Conservation (phyloP, 2,329 filamentous ascomycete genomes). For the Sphaerulina musiva region DNA sequence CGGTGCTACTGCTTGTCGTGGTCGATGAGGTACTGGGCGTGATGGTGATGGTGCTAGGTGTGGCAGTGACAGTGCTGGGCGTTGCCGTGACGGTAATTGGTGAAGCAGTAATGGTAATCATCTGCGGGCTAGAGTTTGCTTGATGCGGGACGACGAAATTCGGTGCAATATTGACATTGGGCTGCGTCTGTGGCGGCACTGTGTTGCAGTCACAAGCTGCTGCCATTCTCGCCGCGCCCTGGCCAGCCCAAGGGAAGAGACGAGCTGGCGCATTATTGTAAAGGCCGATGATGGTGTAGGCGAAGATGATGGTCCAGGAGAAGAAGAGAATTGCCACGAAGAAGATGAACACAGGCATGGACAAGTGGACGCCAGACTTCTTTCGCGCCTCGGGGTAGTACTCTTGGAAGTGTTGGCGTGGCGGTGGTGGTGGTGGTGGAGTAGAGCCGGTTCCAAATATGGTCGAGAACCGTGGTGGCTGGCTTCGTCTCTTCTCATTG, state of each 20-base stretch:
- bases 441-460: constrained; percentile 23
- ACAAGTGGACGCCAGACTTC: constrained; percentile 30
- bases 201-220: constrained; percentile 13
- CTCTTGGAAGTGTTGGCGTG: constrained; percentile 20
- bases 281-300: constrained; percentile 35
- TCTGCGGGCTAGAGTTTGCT: constrained; percentile 2
- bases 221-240: constrained; percentile 8
- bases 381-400: constrained; percentile 25
- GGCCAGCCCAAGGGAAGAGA: constrained; percentile 24
- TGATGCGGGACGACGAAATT: constrained; percentile 29
- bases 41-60: not conserved
- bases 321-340: constrained; percentile 31
- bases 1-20: constrained; percentile 3
- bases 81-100: not conserved
- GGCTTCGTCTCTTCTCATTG: constrained; percentile 25
- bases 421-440: constrained; percentile 15
- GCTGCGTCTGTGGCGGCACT: constrained; percentile 9
- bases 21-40: constrained; percentile 6
- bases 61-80: constrained; percentile 7
- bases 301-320: constrained; percentile 34
- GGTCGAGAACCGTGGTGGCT: constrained; percentile 31
- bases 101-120: constrained; percentile 9
- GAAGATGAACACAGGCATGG: constrained; percentile 31
- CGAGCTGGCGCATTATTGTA: constrained; percentile 31
- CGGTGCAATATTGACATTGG: constrained; percentile 31